phyloP scores from a whole-genome alignment of 1,139 yeast species.

The Scheffersomyces titani region DNA sequence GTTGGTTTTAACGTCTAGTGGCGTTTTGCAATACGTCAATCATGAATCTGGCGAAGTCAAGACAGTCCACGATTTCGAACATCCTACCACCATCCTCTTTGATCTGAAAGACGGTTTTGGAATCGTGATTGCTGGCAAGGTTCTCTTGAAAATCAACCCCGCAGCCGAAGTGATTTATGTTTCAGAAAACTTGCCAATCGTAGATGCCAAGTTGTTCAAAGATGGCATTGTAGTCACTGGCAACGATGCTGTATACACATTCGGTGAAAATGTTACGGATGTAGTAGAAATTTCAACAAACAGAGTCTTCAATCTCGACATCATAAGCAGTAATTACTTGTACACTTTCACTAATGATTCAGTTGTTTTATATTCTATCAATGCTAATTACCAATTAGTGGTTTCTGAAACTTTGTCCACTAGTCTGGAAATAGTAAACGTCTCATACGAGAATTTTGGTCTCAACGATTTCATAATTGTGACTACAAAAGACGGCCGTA shows the following conservation, averaged over 20 bases:
- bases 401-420: not conserved
- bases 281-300: conserved; percentile 1
- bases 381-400: conserved; percentile 3
- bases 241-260: conserved; percentile 17
- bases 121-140: conserved; percentile 12
- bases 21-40: conserved; percentile 10
- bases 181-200: conserved; percentile 2
- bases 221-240: conserved; percentile 19
- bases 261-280: conserved; percentile 6
- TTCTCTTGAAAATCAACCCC: conserved; percentile 9
- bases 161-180: conserved; percentile 4
- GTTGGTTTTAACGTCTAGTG: conserved; percentile 18
- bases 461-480: conserved; percentile 20
- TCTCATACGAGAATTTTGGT: conserved; percentile 13
- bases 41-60: conserved; percentile 3
- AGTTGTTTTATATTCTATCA: conserved; percentile 7
- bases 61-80: not conserved
- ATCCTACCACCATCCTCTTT: conserved; percentile 1
- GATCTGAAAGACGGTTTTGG: conserved; percentile 14
- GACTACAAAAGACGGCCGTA: conserved; percentile 9
- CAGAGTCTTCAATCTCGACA: conserved; percentile 1
- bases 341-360: conserved; percentile 1
- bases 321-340: conserved; percentile 9
- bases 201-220: conserved; percentile 16
- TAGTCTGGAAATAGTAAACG: not conserved